Conservation (phyloP, 352 stramenopile genomes). For the Pythium dissotocum region DNA sequence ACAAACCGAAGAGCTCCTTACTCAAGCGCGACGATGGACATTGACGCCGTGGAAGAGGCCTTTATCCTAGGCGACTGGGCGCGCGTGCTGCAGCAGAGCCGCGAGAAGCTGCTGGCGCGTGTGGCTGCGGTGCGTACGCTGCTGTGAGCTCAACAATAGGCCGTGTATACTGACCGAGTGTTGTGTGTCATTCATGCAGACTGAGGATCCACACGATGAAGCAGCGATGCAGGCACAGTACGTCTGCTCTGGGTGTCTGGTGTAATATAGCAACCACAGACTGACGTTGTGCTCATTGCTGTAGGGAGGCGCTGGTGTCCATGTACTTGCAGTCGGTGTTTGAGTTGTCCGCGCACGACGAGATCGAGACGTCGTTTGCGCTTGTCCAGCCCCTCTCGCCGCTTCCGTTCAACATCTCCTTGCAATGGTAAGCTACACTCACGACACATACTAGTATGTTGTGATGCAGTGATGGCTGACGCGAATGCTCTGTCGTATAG, state of each 20-base stretch:
- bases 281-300: neutral
- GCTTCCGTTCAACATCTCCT: conserved; percentile 36
- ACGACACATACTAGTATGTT: neutral
- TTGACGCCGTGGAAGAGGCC: conserved; percentile 50
- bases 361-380: conserved; percentile 48
- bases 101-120: conserved; percentile 14
- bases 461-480: neutral
- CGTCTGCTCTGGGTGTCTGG: neutral
- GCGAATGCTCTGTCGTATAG: conserved; percentile 13
- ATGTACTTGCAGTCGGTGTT: conserved; percentile 73
- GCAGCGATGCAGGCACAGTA: conserved; percentile 18
- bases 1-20: neutral
- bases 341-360: conserved; percentile 53
- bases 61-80: conserved; percentile 64
- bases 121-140: conserved; percentile 4
- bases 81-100: conserved; percentile 49
- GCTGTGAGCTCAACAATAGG: neutral
- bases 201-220: conserved; percentile 9
- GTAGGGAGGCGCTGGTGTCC: conserved; percentile 55
- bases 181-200: neutral
- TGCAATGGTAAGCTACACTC: conserved; percentile 43
- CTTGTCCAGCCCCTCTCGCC: conserved; percentile 46
- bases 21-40: conserved; percentile 24
- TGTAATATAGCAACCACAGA: neutral
- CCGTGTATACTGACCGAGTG: neutral